A percentile compares a stretch with the other conserved stretches of the same genome.
These are phyloP conservation scores for Blastobotrys serpentis DNA, from an alignment of 1,139 yeast species.

Conservation along the genomic window DNA sequence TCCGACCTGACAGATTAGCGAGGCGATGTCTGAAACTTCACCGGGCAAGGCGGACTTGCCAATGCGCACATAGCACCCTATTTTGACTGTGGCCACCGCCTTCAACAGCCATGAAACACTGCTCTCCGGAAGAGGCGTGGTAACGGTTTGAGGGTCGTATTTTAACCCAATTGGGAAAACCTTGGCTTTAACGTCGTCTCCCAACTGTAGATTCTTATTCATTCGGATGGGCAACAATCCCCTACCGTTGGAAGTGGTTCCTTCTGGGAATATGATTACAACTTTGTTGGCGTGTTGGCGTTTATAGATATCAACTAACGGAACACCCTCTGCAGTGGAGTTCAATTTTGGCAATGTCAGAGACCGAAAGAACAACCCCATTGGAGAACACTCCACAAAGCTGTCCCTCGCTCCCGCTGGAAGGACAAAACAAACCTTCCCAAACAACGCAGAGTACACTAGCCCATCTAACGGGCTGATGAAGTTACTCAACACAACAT, in stretches of 20 bases:
- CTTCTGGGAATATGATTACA: constrained; percentile 40
- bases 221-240: constrained; percentile 36
- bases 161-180: constrained; percentile 36
- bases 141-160: constrained; percentile 34
- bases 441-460: constrained; percentile 32
- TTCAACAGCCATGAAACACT: constrained; percentile 17
- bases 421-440: constrained; percentile 32
- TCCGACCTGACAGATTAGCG: constrained; percentile 35
- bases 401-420: constrained; percentile 26
- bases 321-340: constrained; percentile 9
- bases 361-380: constrained; percentile 9
- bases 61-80: constrained; percentile 24
- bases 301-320: constrained; percentile 24
- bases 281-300: constrained; percentile 31
- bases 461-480: constrained; percentile 42
- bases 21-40: constrained; percentile 24
- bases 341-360: constrained; percentile 9
- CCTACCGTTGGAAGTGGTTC: constrained; percentile 44
- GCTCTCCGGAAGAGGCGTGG: constrained; percentile 31
- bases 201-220: too few species aligned
- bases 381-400: constrained; percentile 15
- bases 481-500: constrained; percentile 40
- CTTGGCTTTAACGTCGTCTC: constrained; percentile 15
- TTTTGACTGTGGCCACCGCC: constrained; percentile 25
- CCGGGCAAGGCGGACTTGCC: constrained; percentile 19